Evolutionary conservation across 306 rosid genomes (phyloP), one percentile per base, ranked within the genome.

Genomic region (Cucurbita argyrosperma): DNA sequence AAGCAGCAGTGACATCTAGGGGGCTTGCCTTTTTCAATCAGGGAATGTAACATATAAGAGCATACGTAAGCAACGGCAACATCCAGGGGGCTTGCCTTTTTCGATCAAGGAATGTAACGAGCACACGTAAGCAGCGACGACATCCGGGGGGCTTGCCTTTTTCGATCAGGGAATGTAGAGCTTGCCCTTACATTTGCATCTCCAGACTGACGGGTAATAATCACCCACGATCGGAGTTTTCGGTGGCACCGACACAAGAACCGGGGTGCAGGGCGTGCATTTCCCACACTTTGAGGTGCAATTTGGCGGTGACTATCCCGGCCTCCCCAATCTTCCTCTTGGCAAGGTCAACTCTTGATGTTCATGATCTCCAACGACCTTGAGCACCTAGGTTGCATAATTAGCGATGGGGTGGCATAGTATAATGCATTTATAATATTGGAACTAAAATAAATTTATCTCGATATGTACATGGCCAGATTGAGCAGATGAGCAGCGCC

Each of bases 191-290:
- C 99, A 94, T 81, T 94, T 89, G 91, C 99, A 94, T 76, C 95
- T 85, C 99, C 99, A 94, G n/a, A 96, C 97, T 81, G 91, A 96
- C 1, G 97, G 97, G 79, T 94, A 94, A 77, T 94, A 94, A 81
- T 94, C 99, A 0, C 82, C 0, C 88, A 88, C 76, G 91, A 92
- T 45, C 26, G 97, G 98, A 1, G 85, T 90, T 16, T 96, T 96
- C 0, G 99, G 99, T 0, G 95, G 96, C 86, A 94, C 95, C 0
- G 95, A 82, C 72, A 94, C 97, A 9, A 88, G 99, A 12, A 94
- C 96, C 2, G 99, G 88, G 74, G 70, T 83, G 71, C 99, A 94
- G 0, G 99, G 99, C 10, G 76, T 88, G 75, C 99, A 94, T 9
- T 51, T 87, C 57, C 91, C 92, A 15, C 99, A 94, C 84, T 94